Evolutionary conservation across 2,329 filamentous ascomycete species (phyloP), one percentile per base, ranked within the genome.

Genomic region (Diaporthe australafricana): DNA sequence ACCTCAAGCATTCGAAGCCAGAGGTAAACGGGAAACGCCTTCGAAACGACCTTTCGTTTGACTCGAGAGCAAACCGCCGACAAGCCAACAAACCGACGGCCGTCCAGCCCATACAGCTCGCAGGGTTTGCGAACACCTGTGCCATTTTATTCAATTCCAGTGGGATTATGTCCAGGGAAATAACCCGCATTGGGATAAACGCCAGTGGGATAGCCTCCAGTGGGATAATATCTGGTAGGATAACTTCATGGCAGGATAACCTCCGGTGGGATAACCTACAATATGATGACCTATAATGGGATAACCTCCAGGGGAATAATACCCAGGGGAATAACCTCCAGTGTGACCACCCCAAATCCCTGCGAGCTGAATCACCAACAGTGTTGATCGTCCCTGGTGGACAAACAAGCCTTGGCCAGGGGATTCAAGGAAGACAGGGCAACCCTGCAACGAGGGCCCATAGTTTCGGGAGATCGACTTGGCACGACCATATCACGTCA

Each of bases 391-490:
- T 38, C 38, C 25, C 25, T n/a, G 25, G 25, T 45, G 56, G 56
- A 47, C 32, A 32, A 45, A n/a, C 17, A 62, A 62, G 38, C 56
- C 38, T n/a, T 25, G 11, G 45, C 11, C 40, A 32, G 25, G 16
- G 22, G 9, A n/a, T 17, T 25, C 40, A 48, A 35, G 16, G 11
- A 20, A 30, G 42, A 22, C 57, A 50, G 66, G 66, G 20, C 20
- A 30, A 50, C 55, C 66, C 66, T 48, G 45, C 30, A 12, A 35
- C 5, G 9, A n/a, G 5, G 60, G n/a, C 32, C 66, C 30, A 50
- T 60, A 30, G 16, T 50, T 30, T 50, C 53, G 66, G 66, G 53
- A 69, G 66, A 60, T 69, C 42, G 42, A 25, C 52, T n/a, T 50
- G 66, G 35, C 66, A 60, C 42, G 30, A 25, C 60, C 60, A 7